phyloP scores from a whole-genome alignment of 1,284 basidiomycete species.

The Ganoderma resinaceum region DNA sequence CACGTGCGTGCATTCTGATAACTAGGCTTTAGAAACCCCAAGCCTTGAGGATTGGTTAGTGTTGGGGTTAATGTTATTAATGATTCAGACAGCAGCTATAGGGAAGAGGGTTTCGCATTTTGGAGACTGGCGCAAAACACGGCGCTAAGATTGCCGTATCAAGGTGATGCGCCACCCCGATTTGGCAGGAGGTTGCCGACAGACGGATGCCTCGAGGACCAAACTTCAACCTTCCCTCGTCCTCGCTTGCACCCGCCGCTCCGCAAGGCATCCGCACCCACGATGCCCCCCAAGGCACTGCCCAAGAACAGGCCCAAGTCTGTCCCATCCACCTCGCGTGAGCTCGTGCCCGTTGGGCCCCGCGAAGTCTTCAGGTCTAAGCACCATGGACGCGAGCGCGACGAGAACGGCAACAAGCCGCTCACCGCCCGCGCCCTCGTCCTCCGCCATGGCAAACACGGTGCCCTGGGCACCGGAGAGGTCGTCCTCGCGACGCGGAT shows the following conservation, averaged over 20 bases:
- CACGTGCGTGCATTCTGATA: too few relatives aligned
- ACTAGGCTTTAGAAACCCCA: too few relatives aligned
- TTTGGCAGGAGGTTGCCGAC: not conserved
- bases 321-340: constrained; percentile 40
- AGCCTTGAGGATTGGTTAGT: too few relatives aligned
- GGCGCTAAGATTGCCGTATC: not conserved
- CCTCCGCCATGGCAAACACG: constrained; percentile 76
- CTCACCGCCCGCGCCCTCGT: constrained; percentile 75
- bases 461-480: constrained; percentile 73
- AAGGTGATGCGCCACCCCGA: not conserved
- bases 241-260: not conserved
- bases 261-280: not conserved
- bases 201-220: not conserved
- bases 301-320: constrained; percentile 27
- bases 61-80: too few relatives aligned
- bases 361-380: constrained; percentile 53
- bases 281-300: constrained; percentile 26
- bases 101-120: too few relatives aligned
- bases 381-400: constrained; percentile 42
- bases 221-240: not conserved
- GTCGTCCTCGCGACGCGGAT: constrained; percentile 61
- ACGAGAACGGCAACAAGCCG: constrained; percentile 59
- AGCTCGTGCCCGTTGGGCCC: constrained; percentile 61
- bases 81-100: too few relatives aligned
- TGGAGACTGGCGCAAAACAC: too few relatives aligned